Base-by-base conservation (phyloP, 257 asterid genomes). In the Solanum clarkiae region DNA sequence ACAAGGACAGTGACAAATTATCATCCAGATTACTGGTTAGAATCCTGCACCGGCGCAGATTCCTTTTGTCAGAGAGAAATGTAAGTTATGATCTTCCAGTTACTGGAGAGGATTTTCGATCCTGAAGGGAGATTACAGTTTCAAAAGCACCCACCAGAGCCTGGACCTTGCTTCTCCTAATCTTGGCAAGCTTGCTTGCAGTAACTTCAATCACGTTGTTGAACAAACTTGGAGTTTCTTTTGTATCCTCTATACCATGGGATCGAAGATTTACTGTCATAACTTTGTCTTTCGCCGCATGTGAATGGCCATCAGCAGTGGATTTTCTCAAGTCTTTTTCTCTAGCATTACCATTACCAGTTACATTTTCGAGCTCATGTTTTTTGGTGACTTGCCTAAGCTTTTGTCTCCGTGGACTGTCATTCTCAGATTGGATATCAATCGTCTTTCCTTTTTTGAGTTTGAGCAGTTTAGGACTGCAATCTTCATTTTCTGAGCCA, bases 71-170 rank as follows among this genome's bases (percentile, higher is more conserved):
- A 26, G 26, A 79, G 49, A 79, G 65, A 26, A 79, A 79, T 53
- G 29, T 2, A 75, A 24, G 62, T 49, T 79, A 82, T 22, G 62
- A 45, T 63, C 63, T 63, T 26, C 57, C 44, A 29, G 8, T 40
- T 82, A 32, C 45, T 63, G 79, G 79, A 53, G 49, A 22, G 26
- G 79, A 82, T 42, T 63, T 60, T 32, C 6, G 12, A 82, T 93
- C 91, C 87, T 91, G 96, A 88, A 87, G 86, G 36, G 94, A 89
- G 72, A 93, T 93, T 42, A 93, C 90, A 8, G 90, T 86, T 77
- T 92, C 94, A 74, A 93, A 92, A 6, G 93, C 94, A 65, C 94
- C 93, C n/a, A 94, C 94, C 85, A 93, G 93, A 24, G 96, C 94
- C 89, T 80, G 88, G 86, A 93, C 96, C 84, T 83, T 88, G 89